Evolutionary conservation across 1,284 basidiomycete genomes (phyloP).

Genomic region (Cryptococcus jaspeensis): DNA sequence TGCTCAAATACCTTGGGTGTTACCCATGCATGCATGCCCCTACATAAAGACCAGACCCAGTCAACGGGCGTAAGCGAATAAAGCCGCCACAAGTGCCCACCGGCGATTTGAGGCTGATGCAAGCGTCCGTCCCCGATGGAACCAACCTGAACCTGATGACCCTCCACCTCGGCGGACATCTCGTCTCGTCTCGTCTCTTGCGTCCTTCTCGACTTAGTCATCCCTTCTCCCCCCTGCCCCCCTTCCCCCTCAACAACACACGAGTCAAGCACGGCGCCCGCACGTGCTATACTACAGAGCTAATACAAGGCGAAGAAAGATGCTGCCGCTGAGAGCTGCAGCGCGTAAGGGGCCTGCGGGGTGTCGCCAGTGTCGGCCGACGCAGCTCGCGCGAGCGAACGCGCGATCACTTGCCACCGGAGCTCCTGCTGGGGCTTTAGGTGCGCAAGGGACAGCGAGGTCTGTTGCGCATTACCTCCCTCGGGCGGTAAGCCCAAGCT

Average conservation of each 20-base stretch:
- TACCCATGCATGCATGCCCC: background rate
- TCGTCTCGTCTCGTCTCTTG: background rate
- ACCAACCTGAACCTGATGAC: background rate
- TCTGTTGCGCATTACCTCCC: constrained; percentile 12
- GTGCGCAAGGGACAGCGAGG: background rate
- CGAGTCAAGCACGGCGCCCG: too few relatives aligned
- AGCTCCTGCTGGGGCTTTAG: constrained; percentile 1
- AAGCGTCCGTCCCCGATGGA: constrained; percentile 2
- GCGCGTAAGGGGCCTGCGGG: constrained; percentile 13
- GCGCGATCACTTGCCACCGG: constrained; percentile 15
- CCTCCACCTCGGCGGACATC: constrained; percentile 2
- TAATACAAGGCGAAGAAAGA: constrained; percentile 1
- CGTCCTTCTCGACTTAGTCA: background rate
- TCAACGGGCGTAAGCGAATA: background rate
- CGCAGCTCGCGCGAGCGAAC: constrained; percentile 6
- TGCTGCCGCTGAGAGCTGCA: constrained; percentile 33
- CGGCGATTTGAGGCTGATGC: background rate
- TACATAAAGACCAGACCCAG: background rate
- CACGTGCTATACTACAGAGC: too few relatives aligned
- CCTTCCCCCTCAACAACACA: background rate
- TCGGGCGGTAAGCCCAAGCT: background rate
- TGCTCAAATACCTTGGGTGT: background rate
- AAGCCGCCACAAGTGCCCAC: constrained; percentile 2
- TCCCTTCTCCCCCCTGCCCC: background rate
- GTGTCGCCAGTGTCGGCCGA: constrained; percentile 19